Evolutionary conservation across 495 filamentous ascomycete genomes (phyloP).

Genomic region (Penicillium ucsense): DNA sequence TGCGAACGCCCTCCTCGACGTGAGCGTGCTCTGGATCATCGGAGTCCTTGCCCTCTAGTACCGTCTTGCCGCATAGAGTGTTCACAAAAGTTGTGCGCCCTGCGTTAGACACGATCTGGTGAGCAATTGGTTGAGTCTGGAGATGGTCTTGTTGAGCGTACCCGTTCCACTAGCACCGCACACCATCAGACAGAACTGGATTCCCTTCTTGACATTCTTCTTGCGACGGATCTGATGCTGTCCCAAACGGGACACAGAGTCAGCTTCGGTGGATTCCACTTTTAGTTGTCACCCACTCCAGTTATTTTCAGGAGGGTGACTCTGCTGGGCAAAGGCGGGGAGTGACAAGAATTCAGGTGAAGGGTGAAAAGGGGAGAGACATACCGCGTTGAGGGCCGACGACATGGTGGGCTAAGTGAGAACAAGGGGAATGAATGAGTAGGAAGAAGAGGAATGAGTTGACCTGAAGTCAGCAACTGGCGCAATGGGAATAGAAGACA

Average conservation of each 20-base stretch:
- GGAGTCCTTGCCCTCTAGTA: slow-evolving; percentile 77
- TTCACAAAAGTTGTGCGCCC: slow-evolving; percentile 98
- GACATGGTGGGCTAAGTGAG: slow-evolving; percentile 42
- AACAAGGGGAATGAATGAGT: slow-evolving; percentile 14
- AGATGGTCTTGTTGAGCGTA: slow-evolving; percentile 34
- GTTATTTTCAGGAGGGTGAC: background rate
- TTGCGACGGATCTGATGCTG: slow-evolving; percentile 95
- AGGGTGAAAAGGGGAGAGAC: slow-evolving; percentile 36
- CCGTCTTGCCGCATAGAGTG: slow-evolving; percentile 92
- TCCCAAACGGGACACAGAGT: slow-evolving; percentile 13
- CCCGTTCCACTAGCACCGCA: slow-evolving; percentile 97
- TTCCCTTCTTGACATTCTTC: slow-evolving; percentile 99
- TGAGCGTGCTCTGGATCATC: slow-evolving; percentile 85
- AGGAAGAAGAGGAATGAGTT: slow-evolving; percentile 7
- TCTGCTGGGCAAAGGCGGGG: slow-evolving; percentile 6
- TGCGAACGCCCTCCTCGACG: slow-evolving; percentile 90
- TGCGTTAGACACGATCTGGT: slow-evolving; percentile 28
- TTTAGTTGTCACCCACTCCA: slow-evolving; percentile 1
- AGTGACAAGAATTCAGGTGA: slow-evolving; percentile 29
- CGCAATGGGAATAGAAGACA: slow-evolving; percentile 8
- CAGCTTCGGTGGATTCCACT: slow-evolving; percentile 8
- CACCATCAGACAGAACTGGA: slow-evolving; percentile 99
- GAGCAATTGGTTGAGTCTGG: slow-evolving; percentile 16
- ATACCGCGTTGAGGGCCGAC: slow-evolving; percentile 53
- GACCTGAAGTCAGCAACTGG: slow-evolving; percentile 7